These are phyloP conservation scores for Pleurotus tuoliensis DNA, from an alignment of 768 basidiomycete genomes.

Conservation along the genomic window DNA sequence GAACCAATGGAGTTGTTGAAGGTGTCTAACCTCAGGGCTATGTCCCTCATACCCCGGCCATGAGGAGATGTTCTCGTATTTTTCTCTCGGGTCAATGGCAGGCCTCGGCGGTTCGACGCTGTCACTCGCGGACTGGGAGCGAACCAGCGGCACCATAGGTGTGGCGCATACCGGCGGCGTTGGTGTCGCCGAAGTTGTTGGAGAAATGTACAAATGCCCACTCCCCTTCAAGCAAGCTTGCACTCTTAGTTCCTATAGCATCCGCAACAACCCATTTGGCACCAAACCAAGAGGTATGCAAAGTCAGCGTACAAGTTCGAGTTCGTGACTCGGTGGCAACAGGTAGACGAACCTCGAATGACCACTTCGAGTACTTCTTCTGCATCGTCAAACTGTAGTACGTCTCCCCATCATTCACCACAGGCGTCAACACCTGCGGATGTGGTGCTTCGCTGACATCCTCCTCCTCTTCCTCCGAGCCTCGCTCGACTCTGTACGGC, in stretches of 20 bases:
- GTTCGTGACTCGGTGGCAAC: neutral
- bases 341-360: neutral
- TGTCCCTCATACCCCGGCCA: neutral
- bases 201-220: neutral
- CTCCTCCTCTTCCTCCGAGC: neutral
- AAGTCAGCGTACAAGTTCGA: too few species aligned
- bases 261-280: neutral
- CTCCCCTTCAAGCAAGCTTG: neutral
- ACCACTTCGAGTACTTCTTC: neutral
- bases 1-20: neutral
- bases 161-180: neutral
- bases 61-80: neutral
- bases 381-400: neutral
- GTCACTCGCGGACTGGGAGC: neutral
- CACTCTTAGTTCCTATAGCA: conserved; percentile 1
- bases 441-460: neutral
- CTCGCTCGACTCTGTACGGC: conserved; percentile 24
- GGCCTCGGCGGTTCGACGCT: neutral
- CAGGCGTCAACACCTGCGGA: conserved; percentile 1
- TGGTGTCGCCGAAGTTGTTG: neutral
- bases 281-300: neutral
- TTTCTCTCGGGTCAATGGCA: neutral
- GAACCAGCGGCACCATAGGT: neutral
- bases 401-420: neutral
- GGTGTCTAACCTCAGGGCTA: neutral